Evolutionary conservation across 768 basidiomycete genomes (phyloP).

Genomic region (Tricholomella constricta): DNA sequence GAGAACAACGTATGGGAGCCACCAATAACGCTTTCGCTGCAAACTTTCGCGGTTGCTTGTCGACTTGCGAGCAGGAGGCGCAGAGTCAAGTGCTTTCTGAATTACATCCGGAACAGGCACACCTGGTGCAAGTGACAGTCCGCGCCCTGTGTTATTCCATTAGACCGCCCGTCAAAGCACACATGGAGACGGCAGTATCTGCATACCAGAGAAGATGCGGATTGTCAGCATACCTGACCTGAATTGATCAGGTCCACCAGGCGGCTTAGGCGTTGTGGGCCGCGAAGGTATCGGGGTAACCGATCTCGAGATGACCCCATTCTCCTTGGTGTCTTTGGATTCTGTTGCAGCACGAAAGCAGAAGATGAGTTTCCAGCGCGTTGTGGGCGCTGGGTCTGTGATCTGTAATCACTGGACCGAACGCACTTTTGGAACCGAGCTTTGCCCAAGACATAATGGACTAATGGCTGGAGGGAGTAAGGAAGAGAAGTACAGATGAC

Average conservation of each 20-base stretch:
- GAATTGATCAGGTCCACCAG: conserved; percentile 60
- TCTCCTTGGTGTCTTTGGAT: conserved; percentile 70
- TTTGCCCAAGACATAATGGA: conserved; percentile 59
- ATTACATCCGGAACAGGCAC: conserved; percentile 82
- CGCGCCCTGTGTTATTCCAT: conserved; percentile 56
- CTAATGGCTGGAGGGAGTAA: conserved; percentile 14
- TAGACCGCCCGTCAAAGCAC: not conserved
- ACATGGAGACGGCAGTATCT: conserved; percentile 3
- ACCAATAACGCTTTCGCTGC: conserved; percentile 93
- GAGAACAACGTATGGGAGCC: conserved; percentile 96
- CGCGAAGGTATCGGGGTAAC: conserved; percentile 81
- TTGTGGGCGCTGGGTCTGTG: not conserved
- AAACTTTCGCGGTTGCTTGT: conserved; percentile 86
- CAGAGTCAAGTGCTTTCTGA: conserved; percentile 73
- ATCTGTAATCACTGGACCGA: conserved; percentile 1
- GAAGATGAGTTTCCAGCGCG: conserved; percentile 7
- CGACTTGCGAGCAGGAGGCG: conserved; percentile 53
- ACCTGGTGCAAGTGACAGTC: conserved; percentile 78
- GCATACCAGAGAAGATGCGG: conserved; percentile 87
- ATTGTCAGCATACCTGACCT: conserved; percentile 93
- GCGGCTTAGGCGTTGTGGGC: conserved; percentile 73
- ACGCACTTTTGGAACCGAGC: conserved; percentile 43
- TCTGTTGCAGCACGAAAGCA: conserved; percentile 38
- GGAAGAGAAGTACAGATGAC: conserved; percentile 13
- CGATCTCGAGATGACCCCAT: conserved; percentile 72